A percentile compares a stretch with the other conserved stretches of the same genome.
These are phyloP conservation scores for Gossypium schwendimanii DNA, from an alignment of 441 rosid genomes.

Conservation along the genomic window DNA sequence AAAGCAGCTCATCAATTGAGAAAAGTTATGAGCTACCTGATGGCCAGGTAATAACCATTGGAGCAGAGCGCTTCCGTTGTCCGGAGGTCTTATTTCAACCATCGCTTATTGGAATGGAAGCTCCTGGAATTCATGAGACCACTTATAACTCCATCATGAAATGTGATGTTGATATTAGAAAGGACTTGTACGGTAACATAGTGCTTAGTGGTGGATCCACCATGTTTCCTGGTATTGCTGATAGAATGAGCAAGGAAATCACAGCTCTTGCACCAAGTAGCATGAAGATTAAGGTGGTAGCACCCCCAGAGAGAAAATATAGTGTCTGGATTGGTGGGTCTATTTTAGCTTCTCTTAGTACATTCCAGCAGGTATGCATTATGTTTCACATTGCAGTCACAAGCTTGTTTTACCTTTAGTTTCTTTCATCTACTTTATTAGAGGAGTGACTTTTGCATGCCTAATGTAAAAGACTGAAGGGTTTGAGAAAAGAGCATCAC, in stretches of 20 bases:
- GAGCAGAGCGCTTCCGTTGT: conserved; percentile 33
- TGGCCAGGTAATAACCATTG: conserved; percentile 35
- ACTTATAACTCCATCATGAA: conserved; percentile 36
- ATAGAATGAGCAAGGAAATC: conserved; percentile 34
- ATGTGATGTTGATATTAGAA: conserved; percentile 30
- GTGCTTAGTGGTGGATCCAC: conserved; percentile 32
- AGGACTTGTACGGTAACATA: conserved; percentile 28
- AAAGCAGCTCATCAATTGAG: conserved; percentile 33
- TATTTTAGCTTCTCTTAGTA: conserved; percentile 30
- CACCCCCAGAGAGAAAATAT: conserved; percentile 35
- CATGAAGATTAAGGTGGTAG: conserved; percentile 30
- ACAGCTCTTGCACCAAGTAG: conserved; percentile 33
- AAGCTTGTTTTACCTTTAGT: not conserved
- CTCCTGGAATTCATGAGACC: conserved; percentile 38
- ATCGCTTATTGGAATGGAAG: conserved; percentile 35
- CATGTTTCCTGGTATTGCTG: conserved; percentile 35
- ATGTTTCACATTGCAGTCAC: not conserved
- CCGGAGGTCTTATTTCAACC: conserved; percentile 40
- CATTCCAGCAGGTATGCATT: conserved; percentile 33
- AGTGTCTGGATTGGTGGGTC: conserved; percentile 38
- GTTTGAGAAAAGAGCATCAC: not conserved
- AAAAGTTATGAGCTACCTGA: conserved; percentile 33
- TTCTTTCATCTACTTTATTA: not conserved
- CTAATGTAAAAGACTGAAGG: not conserved
- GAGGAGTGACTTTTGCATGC: not conserved